Conservation (phyloP, 2,329 filamentous ascomycete species). For the Paradendryphiella salina region DNA sequence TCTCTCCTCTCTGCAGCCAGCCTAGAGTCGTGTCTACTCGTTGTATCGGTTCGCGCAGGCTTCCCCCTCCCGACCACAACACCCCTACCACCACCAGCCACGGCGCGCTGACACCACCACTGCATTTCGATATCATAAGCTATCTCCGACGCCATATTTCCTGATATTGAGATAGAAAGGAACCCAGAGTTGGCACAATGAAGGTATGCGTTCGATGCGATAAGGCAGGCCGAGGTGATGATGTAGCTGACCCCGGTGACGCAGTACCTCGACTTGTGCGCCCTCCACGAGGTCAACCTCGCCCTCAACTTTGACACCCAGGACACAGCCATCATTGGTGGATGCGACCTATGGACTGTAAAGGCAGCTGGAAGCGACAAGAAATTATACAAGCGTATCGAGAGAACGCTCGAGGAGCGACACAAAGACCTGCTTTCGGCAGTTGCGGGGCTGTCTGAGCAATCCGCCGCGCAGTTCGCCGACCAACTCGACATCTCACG, state of each 20-base stretch:
- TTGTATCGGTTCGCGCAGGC: constrained; percentile 45
- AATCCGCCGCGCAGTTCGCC: constrained; percentile 72
- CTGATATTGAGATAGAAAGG: constrained; percentile 1
- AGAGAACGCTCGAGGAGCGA: constrained; percentile 85
- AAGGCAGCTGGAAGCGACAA: constrained; percentile 95
- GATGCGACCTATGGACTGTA: constrained; percentile 95
- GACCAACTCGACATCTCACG: constrained; percentile 73
- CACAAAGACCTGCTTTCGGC: constrained; percentile 86
- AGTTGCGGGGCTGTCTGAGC: constrained; percentile 83
- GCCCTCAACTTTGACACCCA: constrained; percentile 94
- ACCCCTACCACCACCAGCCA: constrained; percentile 29
- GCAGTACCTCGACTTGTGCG: constrained; percentile 87
- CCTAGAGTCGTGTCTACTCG: constrained; percentile 46
- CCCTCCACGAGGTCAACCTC: constrained; percentile 88
- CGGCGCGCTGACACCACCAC: constrained; percentile 22
- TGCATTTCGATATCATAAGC: constrained; percentile 9
- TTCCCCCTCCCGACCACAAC: constrained; percentile 38
- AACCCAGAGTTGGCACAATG: constrained; percentile 33
- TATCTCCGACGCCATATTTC: constrained; percentile 5
- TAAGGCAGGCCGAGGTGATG: constrained; percentile 22
- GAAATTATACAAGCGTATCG: constrained; percentile 95
- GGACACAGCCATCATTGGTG: constrained; percentile 88
- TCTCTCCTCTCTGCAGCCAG: constrained; percentile 49
- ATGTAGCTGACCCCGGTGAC: constrained; percentile 36
- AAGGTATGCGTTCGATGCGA: constrained; percentile 40